A percentile compares a stretch with the other conserved stretches of the same genome.
Conservation (phyloP, 441 rosid species). For the Omphalea diandra region DNA sequence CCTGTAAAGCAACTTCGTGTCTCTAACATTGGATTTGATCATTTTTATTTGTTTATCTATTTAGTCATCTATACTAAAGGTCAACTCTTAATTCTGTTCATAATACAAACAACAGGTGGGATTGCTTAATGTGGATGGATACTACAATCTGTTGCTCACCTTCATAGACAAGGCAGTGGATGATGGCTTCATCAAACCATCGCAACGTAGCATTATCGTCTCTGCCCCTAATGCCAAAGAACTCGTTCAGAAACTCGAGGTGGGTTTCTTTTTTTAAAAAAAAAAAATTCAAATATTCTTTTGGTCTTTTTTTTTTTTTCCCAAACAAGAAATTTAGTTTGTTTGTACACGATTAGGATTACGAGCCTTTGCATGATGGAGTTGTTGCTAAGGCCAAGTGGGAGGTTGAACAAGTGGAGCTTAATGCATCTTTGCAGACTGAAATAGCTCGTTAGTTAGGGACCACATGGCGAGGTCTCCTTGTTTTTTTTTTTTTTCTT, state of each 20-base stretch:
- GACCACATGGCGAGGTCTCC: constrained; percentile 1
- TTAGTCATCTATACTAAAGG: background rate
- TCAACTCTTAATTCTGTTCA: constrained; percentile 8
- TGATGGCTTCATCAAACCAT: constrained; percentile 86
- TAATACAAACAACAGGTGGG: constrained; percentile 55
- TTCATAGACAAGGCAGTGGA: constrained; percentile 93
- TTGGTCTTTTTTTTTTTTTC: constrained; percentile 11
- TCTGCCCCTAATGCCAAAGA: constrained; percentile 84
- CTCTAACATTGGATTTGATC: background rate
- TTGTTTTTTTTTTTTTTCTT: background rate
- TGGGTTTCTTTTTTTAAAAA: constrained; percentile 17
- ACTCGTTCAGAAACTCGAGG: constrained; percentile 91
- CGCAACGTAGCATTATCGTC: constrained; percentile 82
- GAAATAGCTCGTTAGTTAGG: constrained; percentile 40
- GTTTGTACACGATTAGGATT: constrained; percentile 40
- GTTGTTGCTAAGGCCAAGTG: constrained; percentile 63
- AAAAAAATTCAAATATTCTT: background rate
- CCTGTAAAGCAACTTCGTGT: constrained; percentile 49
- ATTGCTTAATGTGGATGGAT: constrained; percentile 87
- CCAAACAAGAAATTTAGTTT: background rate
- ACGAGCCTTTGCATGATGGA: constrained; percentile 81
- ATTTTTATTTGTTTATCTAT: background rate
- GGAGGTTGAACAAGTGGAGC: constrained; percentile 65
- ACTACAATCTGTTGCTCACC: constrained; percentile 71
- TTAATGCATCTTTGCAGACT: constrained; percentile 35